Evolutionary conservation across 257 asterid genomes (phyloP).

Genomic region (Petrea volubilis): DNA sequence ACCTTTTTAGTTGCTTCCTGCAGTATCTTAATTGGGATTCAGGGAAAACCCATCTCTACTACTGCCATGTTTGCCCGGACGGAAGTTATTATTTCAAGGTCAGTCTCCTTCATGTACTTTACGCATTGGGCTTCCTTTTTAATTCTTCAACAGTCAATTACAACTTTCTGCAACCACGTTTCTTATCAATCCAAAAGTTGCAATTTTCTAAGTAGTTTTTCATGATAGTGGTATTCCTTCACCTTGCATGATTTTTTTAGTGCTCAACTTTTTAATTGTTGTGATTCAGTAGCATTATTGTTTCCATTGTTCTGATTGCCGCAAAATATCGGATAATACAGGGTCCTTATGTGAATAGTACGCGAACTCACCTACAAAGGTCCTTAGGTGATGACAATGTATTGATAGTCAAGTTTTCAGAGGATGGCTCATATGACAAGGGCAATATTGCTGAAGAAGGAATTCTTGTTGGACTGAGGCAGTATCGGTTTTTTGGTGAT

Average conservation of each 20-base stretch:
- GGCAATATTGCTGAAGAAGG: conserved; percentile 50
- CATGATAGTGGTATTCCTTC: background rate
- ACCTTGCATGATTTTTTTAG: background rate
- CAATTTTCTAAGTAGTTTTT: background rate
- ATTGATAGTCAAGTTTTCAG: conserved; percentile 61
- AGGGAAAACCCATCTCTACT: conserved; percentile 58
- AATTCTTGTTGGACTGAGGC: conserved; percentile 67
- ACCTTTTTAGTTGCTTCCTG: conserved; percentile 22
- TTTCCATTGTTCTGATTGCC: background rate
- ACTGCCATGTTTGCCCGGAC: conserved; percentile 47
- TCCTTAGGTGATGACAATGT: conserved; percentile 69
- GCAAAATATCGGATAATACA: conserved; percentile 26
- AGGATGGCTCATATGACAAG: conserved; percentile 27
- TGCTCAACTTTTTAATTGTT: background rate
- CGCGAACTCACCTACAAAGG: conserved; percentile 72
- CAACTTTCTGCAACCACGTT: background rate
- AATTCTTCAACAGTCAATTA: background rate
- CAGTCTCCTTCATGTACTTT: conserved; percentile 21
- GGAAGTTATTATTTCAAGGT: conserved; percentile 72
- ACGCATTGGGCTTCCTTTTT: conserved; percentile 5
- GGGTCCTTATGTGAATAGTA: conserved; percentile 70
- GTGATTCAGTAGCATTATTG: background rate
- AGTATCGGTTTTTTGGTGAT: conserved; percentile 72
- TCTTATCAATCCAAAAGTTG: background rate
- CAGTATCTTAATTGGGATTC: conserved; percentile 73